Evolutionary conservation across 108 stramenopile species (phyloP).

Genomic region (Conticribra weissflogii): DNA sequence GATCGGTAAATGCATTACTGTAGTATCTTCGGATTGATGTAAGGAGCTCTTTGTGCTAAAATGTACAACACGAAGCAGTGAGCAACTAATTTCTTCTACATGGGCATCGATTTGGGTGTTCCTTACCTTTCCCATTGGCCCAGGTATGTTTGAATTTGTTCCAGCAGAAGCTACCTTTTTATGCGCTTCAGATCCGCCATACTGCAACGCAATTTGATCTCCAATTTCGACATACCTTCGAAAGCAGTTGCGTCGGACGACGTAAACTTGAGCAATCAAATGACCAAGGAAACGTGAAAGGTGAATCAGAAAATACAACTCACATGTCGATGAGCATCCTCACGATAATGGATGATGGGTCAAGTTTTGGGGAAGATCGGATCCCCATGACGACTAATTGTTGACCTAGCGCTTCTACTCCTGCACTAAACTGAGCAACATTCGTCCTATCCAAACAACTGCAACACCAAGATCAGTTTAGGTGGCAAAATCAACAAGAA

Average conservation of each 20-base stretch:
- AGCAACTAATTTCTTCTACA: background rate
- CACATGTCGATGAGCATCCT: constrained; percentile 93
- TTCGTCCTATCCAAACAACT: constrained; percentile 97
- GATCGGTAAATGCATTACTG: constrained; percentile 97
- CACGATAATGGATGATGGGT: constrained; percentile 88
- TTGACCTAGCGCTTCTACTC: constrained; percentile 90
- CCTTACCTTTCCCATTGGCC: constrained; percentile 79
- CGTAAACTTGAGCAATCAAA: too few relatives aligned
- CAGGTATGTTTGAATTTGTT: constrained; percentile 69
- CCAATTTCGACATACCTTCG: constrained; percentile 95
- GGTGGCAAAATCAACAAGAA: too few relatives aligned
- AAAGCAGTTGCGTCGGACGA: too few relatives aligned
- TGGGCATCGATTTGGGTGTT: background rate
- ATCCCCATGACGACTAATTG: constrained; percentile 97
- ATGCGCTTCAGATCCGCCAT: constrained; percentile 98
- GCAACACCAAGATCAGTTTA: background rate
- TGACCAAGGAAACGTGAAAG: too few relatives aligned
- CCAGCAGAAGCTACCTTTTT: constrained; percentile 88
- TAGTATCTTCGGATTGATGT: constrained; percentile 97
- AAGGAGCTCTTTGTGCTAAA: constrained; percentile 90
- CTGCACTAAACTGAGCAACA: constrained; percentile 96
- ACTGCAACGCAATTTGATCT: constrained; percentile 96
- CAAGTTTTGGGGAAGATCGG: constrained; percentile 71
- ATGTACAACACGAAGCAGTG: background rate
- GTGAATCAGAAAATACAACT: background rate